These are phyloP conservation scores for Macrolepiota albuminosa DNA, from an alignment of 768 basidiomycete genomes.

Conservation along the genomic window DNA sequence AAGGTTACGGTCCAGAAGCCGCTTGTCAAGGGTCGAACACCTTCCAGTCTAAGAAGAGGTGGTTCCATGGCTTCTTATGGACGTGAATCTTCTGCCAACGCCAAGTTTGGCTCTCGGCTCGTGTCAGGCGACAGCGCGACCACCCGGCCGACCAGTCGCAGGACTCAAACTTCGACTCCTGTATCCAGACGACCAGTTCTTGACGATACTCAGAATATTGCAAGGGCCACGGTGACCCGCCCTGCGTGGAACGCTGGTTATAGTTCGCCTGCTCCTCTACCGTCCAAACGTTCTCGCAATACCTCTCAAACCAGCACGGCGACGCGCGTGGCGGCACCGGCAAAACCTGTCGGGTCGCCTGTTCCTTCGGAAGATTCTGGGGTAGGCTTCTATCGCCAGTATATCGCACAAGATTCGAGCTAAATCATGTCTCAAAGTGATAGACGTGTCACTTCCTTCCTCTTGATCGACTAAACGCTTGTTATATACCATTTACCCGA, in stretches of 20 bases:
- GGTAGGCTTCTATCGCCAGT: constrained; percentile 78
- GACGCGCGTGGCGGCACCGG: constrained; percentile 34
- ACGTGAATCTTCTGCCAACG: constrained; percentile 82
- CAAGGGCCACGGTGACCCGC: constrained; percentile 69
- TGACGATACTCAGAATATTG: constrained; percentile 61
- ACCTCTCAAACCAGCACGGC: constrained; percentile 69
- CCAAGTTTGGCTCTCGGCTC: constrained; percentile 87
- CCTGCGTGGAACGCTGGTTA: constrained; percentile 73
- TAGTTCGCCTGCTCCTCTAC: constrained; percentile 33
- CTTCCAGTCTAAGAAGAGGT: constrained; percentile 36
- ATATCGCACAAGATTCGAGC: constrained; percentile 70
- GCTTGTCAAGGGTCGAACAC: constrained; percentile 44
- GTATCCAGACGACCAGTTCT: constrained; percentile 38
- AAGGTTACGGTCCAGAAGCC: constrained; percentile 86
- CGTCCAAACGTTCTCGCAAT: constrained; percentile 63
- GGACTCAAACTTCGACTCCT: constrained; percentile 45
- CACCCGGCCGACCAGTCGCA: constrained; percentile 60
- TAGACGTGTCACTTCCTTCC: constrained; percentile 13
- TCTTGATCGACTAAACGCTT: background rate
- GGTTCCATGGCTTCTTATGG: constrained; percentile 55
- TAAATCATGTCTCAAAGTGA: constrained; percentile 40
- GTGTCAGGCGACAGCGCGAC: constrained; percentile 55
- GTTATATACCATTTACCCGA: constrained; percentile 14
- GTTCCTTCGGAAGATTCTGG: constrained; percentile 80
- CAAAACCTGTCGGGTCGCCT: constrained; percentile 56